Evolutionary conservation across 192 early-diverging fungal genomes (phyloP).

Genomic region (Coemansia sp.): DNA sequence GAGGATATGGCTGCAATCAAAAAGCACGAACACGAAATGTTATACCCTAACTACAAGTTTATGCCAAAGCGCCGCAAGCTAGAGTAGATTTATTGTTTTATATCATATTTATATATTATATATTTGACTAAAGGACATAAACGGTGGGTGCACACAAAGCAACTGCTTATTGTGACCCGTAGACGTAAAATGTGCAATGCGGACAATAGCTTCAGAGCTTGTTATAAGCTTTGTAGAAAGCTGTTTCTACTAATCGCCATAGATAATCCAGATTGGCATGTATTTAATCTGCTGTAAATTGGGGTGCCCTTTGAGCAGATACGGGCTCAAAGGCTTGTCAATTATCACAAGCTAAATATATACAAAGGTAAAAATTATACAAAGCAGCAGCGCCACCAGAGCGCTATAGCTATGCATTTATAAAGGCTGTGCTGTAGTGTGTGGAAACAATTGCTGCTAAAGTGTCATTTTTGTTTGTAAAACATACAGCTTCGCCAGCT

Average conservation of each 20-base stretch:
- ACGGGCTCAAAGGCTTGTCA: too few species aligned
- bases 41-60: slow-evolving; percentile 53
- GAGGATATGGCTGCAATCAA: slow-evolving; percentile 39
- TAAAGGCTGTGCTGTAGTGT: background rate
- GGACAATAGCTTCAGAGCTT: too few species aligned
- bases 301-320: background rate
- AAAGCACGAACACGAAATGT: slow-evolving; percentile 47
- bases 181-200: too few species aligned
- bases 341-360: too few species aligned
- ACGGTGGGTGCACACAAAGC: too few species aligned
- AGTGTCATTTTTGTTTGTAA: background rate
- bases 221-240: too few species aligned
- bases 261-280: too few species aligned
- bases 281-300: too few species aligned
- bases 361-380: background rate
- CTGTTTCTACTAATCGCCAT: too few species aligned
- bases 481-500: background rate
- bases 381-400: background rate
- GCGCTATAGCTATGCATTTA: background rate
- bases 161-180: too few species aligned
- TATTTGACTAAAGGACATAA: too few species aligned
- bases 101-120: too few species aligned
- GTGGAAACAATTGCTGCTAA: background rate
- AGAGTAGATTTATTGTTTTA: slow-evolving; percentile 1
- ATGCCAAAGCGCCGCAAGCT: slow-evolving; percentile 38